Evolutionary conservation across 192 early-diverging fungal genomes (phyloP).

Genomic region (Chytriomyces hyalinus): DNA sequence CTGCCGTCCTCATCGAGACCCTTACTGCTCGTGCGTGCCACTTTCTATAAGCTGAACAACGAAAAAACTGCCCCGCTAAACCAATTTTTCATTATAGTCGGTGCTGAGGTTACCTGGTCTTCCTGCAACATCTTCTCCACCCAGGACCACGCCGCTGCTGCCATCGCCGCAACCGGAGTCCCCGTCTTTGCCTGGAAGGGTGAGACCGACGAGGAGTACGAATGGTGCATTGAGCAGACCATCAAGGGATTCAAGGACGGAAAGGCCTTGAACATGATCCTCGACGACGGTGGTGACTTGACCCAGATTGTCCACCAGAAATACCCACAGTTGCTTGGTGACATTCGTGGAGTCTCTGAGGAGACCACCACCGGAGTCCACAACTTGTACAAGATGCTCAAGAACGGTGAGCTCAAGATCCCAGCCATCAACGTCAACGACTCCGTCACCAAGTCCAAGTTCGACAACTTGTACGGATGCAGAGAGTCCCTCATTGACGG

Average conservation of each 20-base stretch:
- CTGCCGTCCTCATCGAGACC: conserved; percentile 97
- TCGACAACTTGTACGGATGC: conserved; percentile 99
- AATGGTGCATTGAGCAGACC: conserved; percentile 98
- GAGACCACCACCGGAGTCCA: conserved; percentile 99
- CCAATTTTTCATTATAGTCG: conserved; percentile 51
- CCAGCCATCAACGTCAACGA: conserved; percentile 99
- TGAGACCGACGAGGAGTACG: conserved; percentile 99
- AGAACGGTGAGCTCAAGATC: conserved; percentile 94
- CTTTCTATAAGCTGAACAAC: not conserved
- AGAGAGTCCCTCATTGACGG: conserved; percentile 98
- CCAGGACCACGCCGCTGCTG: conserved; percentile 98
- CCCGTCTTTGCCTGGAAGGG: conserved; percentile 99
- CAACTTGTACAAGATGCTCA: conserved; percentile 99
- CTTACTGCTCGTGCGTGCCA: conserved; percentile 65
- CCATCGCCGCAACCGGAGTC: conserved; percentile 90
- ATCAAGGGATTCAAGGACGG: conserved; percentile 89
- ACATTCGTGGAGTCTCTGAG: conserved; percentile 95
- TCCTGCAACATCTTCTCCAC: conserved; percentile 97
- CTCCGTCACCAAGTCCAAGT: conserved; percentile 99
- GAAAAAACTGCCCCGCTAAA: not conserved
- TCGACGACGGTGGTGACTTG: conserved; percentile 99
- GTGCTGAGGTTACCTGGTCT: conserved; percentile 91
- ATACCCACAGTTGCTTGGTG: conserved; percentile 84
- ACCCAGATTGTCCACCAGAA: conserved; percentile 95
- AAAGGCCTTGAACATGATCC: conserved; percentile 96